A percentile compares a stretch with the other conserved stretches of the same genome.
These are phyloP conservation scores for Cyberlindnera veronae DNA, from an alignment of 805 yeast genomes.

Conservation along the genomic window DNA sequence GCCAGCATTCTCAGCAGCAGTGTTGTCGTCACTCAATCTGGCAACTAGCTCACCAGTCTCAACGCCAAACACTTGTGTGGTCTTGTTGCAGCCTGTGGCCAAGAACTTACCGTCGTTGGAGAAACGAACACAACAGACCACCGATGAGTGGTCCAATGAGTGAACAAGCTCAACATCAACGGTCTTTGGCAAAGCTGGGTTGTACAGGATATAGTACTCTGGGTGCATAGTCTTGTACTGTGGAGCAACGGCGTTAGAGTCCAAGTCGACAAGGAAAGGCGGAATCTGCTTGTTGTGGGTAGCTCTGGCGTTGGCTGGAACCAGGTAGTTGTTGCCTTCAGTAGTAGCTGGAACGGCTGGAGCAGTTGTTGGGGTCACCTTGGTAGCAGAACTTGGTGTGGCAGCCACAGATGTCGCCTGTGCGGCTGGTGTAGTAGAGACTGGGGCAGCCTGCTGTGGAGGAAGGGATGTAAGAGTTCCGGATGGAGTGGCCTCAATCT, in stretches of 20 bases:
- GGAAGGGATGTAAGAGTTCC: constrained; percentile 7
- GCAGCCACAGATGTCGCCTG: constrained; percentile 27
- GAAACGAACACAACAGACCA: constrained; percentile 95
- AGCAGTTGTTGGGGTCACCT: constrained; percentile 13
- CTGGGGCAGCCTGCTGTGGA: constrained; percentile 22
- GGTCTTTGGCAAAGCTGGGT: constrained; percentile 73
- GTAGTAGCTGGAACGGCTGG: constrained; percentile 20
- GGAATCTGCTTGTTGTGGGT: constrained; percentile 72
- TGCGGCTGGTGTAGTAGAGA: constrained; percentile 15
- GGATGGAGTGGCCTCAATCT: constrained; percentile 19
- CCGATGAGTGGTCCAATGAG: constrained; percentile 88
- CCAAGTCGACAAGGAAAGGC: constrained; percentile 76
- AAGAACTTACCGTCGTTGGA: constrained; percentile 85
- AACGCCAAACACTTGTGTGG: constrained; percentile 92
- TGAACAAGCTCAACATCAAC: constrained; percentile 87
- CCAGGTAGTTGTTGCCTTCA: constrained; percentile 31
- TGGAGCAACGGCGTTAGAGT: constrained; percentile 70
- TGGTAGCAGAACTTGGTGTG: constrained; percentile 14
- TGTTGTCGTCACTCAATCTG: constrained; percentile 76
- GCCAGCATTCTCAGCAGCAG: constrained; percentile 36
- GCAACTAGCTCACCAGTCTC: constrained; percentile 89
- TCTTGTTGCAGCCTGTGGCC: constrained; percentile 96
- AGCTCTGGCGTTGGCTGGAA: constrained; percentile 38
- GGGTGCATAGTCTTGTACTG: constrained; percentile 76
- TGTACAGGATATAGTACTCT: constrained; percentile 86